Conservation (phyloP, 495 filamentous ascomycete species). For the Aspergillus incahuasiensis region DNA sequence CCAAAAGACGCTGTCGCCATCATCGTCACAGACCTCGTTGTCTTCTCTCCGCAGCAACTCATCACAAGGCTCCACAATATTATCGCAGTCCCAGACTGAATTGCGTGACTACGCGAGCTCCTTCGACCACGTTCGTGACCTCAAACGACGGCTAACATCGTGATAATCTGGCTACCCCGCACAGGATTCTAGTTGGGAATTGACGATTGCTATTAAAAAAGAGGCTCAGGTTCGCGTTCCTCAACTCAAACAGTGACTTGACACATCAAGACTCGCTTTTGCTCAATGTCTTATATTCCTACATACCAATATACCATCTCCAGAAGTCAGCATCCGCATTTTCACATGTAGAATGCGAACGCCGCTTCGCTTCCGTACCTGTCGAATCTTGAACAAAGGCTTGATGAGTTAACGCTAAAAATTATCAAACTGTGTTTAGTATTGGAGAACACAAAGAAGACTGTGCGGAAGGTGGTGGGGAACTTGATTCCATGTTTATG, state of each 20-base stretch:
- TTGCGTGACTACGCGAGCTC: conserved; percentile 80
- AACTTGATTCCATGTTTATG: no score
- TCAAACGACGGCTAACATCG: conserved; percentile 52
- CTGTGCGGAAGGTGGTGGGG: no score
- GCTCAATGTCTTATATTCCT: neutral
- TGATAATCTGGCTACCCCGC: conserved; percentile 1
- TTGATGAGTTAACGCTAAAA: conserved; percentile 1
- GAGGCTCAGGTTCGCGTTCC: no score
- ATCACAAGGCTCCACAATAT: conserved; percentile 52
- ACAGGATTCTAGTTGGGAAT: neutral
- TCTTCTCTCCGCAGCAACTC: conserved; percentile 68
- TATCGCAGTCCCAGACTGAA: conserved; percentile 72
- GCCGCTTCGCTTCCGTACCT: neutral
- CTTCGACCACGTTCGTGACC: conserved; percentile 76
- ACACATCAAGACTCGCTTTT: no score
- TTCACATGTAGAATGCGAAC: neutral
- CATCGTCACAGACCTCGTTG: conserved; percentile 80
- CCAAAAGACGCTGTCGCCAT: conserved; percentile 57
- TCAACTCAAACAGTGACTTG: no score
- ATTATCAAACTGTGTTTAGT: neutral
- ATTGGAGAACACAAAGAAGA: conserved; percentile 2
- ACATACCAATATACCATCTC: conserved; percentile 10
- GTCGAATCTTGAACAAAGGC: neutral
- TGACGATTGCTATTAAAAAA: no score
- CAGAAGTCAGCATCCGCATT: neutral